Evolutionary conservation across 176 grass and related monocot genomes (phyloP).

Genomic region (Miscanthus lutarioriparius): DNA sequence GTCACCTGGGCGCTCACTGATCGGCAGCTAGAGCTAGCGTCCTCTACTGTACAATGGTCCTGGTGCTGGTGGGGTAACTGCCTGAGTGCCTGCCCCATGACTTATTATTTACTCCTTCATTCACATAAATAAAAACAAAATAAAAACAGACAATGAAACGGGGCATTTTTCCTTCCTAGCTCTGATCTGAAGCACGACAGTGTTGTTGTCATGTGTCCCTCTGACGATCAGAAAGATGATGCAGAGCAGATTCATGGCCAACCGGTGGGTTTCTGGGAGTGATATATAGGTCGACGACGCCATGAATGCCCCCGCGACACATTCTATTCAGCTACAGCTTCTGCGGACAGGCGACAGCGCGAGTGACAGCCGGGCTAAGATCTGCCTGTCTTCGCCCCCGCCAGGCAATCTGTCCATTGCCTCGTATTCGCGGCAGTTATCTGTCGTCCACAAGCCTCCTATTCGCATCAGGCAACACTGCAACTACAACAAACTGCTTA

Average conservation of each 20-base stretch:
- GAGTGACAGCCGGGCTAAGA: not conserved
- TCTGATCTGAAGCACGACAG: too few species aligned
- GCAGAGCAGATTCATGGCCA: not conserved
- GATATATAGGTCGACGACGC: slow-evolving; percentile 6
- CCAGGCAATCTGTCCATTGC: not conserved
- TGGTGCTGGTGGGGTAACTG: too few species aligned
- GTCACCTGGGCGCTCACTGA: not conserved
- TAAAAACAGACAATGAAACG: too few species aligned
- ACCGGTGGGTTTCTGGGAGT: not conserved
- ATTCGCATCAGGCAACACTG: not conserved
- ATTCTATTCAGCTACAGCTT: not conserved
- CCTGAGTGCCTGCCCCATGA: too few species aligned
- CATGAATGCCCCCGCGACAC: not conserved
- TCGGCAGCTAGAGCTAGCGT: not conserved
- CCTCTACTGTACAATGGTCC: too few species aligned
- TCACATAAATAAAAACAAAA: too few species aligned
- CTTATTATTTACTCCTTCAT: too few species aligned
- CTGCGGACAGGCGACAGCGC: not conserved
- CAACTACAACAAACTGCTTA: too few species aligned
- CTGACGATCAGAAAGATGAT: not conserved
- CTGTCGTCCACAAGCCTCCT: slow-evolving; percentile 2
- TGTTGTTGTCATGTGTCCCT: not conserved
- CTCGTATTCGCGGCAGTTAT: not conserved
- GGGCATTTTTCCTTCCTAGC: too few species aligned
- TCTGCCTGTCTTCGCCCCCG: not conserved